Conservation (phyloP, 140 eudicot species). For the Anethum foeniculum region DNA sequence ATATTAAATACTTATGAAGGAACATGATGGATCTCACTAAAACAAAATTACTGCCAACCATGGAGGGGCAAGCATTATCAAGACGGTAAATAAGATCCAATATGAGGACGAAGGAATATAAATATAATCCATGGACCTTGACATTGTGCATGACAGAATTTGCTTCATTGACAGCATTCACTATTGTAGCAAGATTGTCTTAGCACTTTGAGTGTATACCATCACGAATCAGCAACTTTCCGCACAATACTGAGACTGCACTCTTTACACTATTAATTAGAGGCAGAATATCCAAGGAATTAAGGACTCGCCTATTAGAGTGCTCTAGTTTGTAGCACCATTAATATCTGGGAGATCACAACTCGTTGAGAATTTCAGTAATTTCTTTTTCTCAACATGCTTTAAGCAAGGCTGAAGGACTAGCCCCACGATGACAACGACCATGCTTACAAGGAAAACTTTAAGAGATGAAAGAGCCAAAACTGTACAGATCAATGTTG, state of each 20-base stretch:
- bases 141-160: not conserved
- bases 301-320: not conserved
- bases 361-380: conserved; percentile 19
- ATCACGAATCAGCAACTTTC: not conserved
- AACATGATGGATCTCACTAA: not conserved
- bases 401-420: conserved; percentile 24
- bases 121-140: not conserved
- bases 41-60: not conserved
- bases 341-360: conserved; percentile 21
- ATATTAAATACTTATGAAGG: not conserved
- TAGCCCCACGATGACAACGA: conserved; percentile 21
- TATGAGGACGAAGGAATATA: not conserved
- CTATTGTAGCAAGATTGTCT: not conserved
- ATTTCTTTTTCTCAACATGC: conserved; percentile 18
- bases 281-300: not conserved
- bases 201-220: not conserved
- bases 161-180: not conserved
- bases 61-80: not conserved
- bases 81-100: not conserved
- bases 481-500: conserved; percentile 15
- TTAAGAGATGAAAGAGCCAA: conserved; percentile 20
- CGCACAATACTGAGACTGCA: not conserved
- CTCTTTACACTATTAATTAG: not conserved
- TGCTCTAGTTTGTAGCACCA: not conserved
- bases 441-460: conserved; percentile 20